phyloP scores from a whole-genome alignment of 1,139 yeast species.

The Hemisphaericaspora xylanilytica region DNA sequence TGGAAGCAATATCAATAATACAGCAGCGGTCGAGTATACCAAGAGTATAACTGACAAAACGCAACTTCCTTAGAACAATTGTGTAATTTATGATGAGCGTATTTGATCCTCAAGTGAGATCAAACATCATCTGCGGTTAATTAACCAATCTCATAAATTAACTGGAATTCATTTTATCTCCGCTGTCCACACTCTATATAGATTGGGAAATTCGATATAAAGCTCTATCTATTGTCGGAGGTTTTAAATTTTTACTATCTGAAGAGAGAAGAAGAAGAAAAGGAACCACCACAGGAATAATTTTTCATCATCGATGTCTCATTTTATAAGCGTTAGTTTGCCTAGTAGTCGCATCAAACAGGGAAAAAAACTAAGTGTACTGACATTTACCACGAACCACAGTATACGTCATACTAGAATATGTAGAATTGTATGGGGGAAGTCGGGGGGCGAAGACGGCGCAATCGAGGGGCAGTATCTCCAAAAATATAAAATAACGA shows the following conservation, averaged over 20 bases:
- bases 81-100: slow-evolving; percentile 5
- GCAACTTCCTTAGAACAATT: neutral
- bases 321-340: no score
- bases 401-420: neutral
- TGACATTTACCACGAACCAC: neutral
- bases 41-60: no score
- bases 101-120: neutral
- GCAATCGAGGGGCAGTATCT: no score
- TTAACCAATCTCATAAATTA: slow-evolving; percentile 5
- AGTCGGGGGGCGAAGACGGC: no score
- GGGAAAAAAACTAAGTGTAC: neutral
- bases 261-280: slow-evolving; percentile 15
- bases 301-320: no score
- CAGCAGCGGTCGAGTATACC: no score
- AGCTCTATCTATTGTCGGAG: slow-evolving; percentile 65
- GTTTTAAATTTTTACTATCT: slow-evolving; percentile 23
- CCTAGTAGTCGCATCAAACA: neutral
- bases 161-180: slow-evolving; percentile 42
- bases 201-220: slow-evolving; percentile 37
- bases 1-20: no score
- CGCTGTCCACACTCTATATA: slow-evolving; percentile 70
- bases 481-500: no score
- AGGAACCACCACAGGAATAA: neutral
- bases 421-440: neutral
- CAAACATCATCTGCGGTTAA: neutral